Evolutionary conservation across 192 early-diverging fungal species (phyloP), one percentile per base, ranked within the genome.

Genomic region (Funneliformis mosseae): DNA sequence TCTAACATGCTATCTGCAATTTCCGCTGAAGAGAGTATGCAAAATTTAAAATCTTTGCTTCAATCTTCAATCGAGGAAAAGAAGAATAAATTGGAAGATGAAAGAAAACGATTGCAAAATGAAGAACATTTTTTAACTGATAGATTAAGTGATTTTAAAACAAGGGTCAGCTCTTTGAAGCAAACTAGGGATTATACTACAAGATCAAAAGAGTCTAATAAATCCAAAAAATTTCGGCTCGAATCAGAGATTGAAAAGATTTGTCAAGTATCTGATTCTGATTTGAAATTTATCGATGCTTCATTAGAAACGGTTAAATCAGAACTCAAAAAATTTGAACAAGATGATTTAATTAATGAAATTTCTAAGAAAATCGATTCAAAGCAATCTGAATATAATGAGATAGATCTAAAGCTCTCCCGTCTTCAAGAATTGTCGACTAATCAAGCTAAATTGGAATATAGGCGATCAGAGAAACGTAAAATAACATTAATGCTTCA

Each of bases 11-110:
- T 82, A 9, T 73, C 72, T 16, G 43, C 79, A 16, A 75, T 81
- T 5, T 64, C 92, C 14, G 66, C 83, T 18, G 80, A 80, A 12
- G 60, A 72, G 46, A 85, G 90, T 76, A 80, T 92, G 0, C 7
- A 78, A 4, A 67, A 81, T 12, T 93, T 93, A 60, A 70, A 83
- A 16, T 76, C 38, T 38, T 27, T 23, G 14, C 12, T 70, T 18
- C 33, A 43, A 7, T 10, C 41, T 70, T 21, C 38, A 9, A 70
- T 70, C 8, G 41, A 70, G 4, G 68, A 70, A 42, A 70, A 33
- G 21, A 42, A 70, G 6, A 38, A 42, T 70, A 41, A 10, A 8
- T 39, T 70, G 8, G 21, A 33, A 33, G 42, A 16, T 2, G 9
- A 41, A 66, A 66, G 23, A 33, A 27, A 55, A 55, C 14, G 18